Evolutionary conservation across 2,329 filamentous ascomycete genomes (phyloP), one percentile per base, ranked within the genome.

Genomic region (Penicillium sp.): DNA sequence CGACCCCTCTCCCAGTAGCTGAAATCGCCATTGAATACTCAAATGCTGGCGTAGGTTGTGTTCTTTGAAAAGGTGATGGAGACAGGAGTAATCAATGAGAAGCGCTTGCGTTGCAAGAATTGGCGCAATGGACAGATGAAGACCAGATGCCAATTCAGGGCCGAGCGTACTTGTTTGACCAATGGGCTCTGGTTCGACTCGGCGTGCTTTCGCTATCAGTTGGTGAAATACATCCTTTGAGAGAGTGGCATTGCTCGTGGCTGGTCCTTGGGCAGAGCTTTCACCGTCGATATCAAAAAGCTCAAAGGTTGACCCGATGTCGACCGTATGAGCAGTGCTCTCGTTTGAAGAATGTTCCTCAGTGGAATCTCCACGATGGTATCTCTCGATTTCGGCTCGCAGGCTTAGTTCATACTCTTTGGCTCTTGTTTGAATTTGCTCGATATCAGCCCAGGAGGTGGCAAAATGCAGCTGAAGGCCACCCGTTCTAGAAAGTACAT

Each of bases 1-100:
- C 14, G 90, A 80, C 5, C 92, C 92, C 63, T 94, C 92, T 2
- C 91, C 89, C 6, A 97, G 79, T 1, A 97, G 81, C 48, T 95
- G 89, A 60, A 94, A 97, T 41, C 88, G 83, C 55, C 84, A 85
- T 65, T 96, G 91, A 1, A 96, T 68, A 4, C 80, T 79, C 0
- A 97, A 75, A 67, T 97, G 92, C 1, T 83, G 77, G 14, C 84
- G 82, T 4, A 99, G 74, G 9, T 84, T 78, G 66, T 96, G 89
- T 5, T 85, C 80, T 16, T 82, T 82, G 68, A 97, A 95, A 18
- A 97, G 82, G 8, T 95, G 77, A 16, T 84, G 80, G 63, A 96
- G 83, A 53, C 89, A 89, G 48, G 89, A 88, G 29, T 84, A 84
- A 61, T 92, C 94, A 36, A 96, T 81, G 0, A 96, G 76, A 40